phyloP scores from a whole-genome alignment of 257 asterid genomes.

The Rauvolfia tetraphylla region DNA sequence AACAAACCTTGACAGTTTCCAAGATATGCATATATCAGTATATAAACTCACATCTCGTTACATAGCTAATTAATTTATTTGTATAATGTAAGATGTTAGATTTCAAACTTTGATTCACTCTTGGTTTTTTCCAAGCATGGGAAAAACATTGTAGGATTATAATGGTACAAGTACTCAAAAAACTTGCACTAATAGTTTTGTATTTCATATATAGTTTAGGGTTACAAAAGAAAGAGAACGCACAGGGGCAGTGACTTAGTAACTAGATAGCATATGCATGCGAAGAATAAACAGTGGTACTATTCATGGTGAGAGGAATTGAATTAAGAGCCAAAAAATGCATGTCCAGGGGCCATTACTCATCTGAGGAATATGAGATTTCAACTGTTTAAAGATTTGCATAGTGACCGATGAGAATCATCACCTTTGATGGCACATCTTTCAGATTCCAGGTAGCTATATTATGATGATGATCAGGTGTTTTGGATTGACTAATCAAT shows the following conservation, averaged over 20 bases:
- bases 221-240: neutral
- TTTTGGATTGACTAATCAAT: slow-evolving; percentile 54
- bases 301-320: neutral
- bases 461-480: slow-evolving; percentile 35
- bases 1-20: slow-evolving; percentile 8
- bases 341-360: neutral
- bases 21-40: no score
- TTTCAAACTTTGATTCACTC: no score
- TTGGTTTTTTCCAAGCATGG: no score
- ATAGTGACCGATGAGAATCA: slow-evolving; percentile 48
- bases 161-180: neutral
- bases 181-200: neutral
- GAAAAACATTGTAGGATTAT: no score
- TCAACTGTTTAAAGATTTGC: slow-evolving; percentile 9
- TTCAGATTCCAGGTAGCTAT: slow-evolving; percentile 22
- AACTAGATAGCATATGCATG: neutral
- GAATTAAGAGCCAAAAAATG: neutral
- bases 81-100: no score
- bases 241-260: neutral
- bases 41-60: no score
- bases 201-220: neutral
- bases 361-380: slow-evolving; percentile 1
- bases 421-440: slow-evolving; percentile 28
- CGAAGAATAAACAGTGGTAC: neutral
- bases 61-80: no score